Evolutionary conservation across 2,329 filamentous ascomycete genomes (phyloP).

Genomic region (Colletotrichum sp.): DNA sequence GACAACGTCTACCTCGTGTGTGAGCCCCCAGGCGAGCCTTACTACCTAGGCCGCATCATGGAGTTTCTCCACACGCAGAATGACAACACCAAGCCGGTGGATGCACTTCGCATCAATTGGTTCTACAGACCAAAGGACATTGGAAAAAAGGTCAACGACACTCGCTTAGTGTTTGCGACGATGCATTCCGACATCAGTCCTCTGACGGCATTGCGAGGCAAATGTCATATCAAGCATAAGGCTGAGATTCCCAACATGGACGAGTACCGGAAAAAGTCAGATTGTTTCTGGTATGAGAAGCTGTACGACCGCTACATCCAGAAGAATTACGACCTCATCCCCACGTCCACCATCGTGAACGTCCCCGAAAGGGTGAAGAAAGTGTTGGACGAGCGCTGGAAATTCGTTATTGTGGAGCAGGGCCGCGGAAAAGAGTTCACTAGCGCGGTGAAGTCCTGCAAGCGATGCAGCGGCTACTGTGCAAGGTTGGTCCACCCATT

Average conservation of each 20-base stretch:
- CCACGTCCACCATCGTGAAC: constrained; percentile 91
- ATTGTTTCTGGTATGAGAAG: constrained; percentile 97
- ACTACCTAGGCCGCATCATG: constrained; percentile 98
- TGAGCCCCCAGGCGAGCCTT: constrained; percentile 96
- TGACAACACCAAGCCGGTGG: constrained; percentile 74
- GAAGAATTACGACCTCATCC: constrained; percentile 96
- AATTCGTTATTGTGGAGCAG: constrained; percentile 92
- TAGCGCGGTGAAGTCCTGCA: constrained; percentile 94
- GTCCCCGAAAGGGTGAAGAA: constrained; percentile 95
- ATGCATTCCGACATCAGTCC: constrained; percentile 99
- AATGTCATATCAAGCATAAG: constrained; percentile 88
- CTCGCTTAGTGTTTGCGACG: constrained; percentile 88
- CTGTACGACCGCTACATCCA: constrained; percentile 98
- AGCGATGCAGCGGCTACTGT: constrained; percentile 89
- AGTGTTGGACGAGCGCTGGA: constrained; percentile 95
- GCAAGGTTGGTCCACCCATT: constrained; percentile 69
- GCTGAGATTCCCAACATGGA: constrained; percentile 85
- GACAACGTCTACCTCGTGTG: constrained; percentile 93
- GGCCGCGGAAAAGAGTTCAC: constrained; percentile 94
- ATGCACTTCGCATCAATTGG: constrained; percentile 94
- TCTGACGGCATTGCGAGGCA: constrained; percentile 88
- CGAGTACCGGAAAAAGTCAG: constrained; percentile 80
- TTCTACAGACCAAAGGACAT: constrained; percentile 98
- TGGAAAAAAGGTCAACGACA: constrained; percentile 88
- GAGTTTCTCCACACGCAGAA: constrained; percentile 90